Evolutionary conservation across 495 filamentous ascomycete species (phyloP), one percentile per base, ranked within the genome.

Genomic region (Xylaria curta): DNA sequence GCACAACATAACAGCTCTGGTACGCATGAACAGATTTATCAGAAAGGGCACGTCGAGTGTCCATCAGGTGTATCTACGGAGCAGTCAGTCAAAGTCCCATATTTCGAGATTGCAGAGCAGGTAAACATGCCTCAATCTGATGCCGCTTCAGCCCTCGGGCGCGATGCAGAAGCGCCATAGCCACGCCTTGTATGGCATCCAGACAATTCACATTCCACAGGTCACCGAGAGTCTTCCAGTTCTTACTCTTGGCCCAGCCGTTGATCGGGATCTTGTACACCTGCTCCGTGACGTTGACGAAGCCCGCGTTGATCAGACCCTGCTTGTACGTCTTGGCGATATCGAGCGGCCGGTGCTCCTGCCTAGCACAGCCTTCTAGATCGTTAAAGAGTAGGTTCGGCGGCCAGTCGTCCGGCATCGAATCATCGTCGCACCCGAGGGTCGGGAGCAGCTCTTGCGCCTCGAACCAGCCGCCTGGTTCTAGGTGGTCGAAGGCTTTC

Each of bases 401-500:
- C 4, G 80, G 81, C 54, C 69, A 80, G 69, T 80, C 76, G 5
- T 66, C 58, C 0, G 78, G 71, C 81, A 92, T 85, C 4, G 88
- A 89, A 12, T 80, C 86, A 69, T 92, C 90, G 72, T 93, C 90
- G 73, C 88, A 90, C 66, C 78, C 77, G 5, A 85, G 85, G n/a
- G 82, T 82, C n/a, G 81, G 81, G 66, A 88, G 84, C 33, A 89
- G 72, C 71, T 93, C 91, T 71, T 91, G 88, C 69, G 85, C 85
- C 78, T 92, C 90, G 54, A 92, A 78, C 77, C 86, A 92, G 42
- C 89, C 90, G n/a, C 90, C 90, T 0, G 90, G 89, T 72, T 87
- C 85, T 26, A 89, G 83, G 66, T 89, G 84, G 49, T 85, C 65
- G 54, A 81, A 84, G 15, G 79, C 81, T 31, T 74, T 76, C 40